Evolutionary conservation across 1,284 basidiomycete species (phyloP).

Genomic region (Trichosporon coremiiforme): DNA sequence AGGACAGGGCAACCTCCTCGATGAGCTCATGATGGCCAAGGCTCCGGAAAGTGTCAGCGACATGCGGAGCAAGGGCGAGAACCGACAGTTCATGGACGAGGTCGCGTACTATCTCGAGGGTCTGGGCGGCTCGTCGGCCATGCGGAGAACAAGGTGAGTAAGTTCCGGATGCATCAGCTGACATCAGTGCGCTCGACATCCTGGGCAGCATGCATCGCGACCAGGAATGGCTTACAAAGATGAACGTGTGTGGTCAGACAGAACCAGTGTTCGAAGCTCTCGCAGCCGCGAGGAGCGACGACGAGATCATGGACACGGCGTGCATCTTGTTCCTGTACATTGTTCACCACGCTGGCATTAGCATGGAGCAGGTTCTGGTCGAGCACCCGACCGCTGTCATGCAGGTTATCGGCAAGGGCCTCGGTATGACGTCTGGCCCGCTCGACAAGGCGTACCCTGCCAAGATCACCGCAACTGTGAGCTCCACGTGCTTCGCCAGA

Average conservation of each 20-base stretch:
- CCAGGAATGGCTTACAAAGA: conserved; percentile 43
- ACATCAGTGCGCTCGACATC: conserved; percentile 46
- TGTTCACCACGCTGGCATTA: conserved; percentile 28
- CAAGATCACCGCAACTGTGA: conserved; percentile 31
- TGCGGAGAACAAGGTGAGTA: conserved; percentile 43
- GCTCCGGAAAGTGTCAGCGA: conserved; percentile 50
- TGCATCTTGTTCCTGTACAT: conserved; percentile 41
- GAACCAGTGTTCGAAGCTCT: conserved; percentile 44
- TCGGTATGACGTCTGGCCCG: conserved; percentile 29
- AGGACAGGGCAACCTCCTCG: conserved; percentile 34
- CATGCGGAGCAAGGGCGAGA: conserved; percentile 53
- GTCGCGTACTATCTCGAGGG: conserved; percentile 47
- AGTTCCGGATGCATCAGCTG: conserved; percentile 11
- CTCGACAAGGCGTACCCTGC: conserved; percentile 33
- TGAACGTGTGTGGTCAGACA: conserved; percentile 48
- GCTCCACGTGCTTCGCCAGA: conserved; percentile 4
- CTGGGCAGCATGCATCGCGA: conserved; percentile 44
- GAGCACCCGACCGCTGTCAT: conserved; percentile 27
- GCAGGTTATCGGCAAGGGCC: conserved; percentile 16
- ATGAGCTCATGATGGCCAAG: conserved; percentile 39
- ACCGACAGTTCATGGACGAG: conserved; percentile 53
- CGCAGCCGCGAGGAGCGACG: conserved; percentile 29
- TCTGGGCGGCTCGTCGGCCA: conserved; percentile 33
- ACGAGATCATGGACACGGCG: conserved; percentile 39
- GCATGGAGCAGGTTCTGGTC: conserved; percentile 33